These are phyloP conservation scores for Microascus cirrosus DNA, from an alignment of 2,329 filamentous ascomycete genomes.

Conservation along the genomic window DNA sequence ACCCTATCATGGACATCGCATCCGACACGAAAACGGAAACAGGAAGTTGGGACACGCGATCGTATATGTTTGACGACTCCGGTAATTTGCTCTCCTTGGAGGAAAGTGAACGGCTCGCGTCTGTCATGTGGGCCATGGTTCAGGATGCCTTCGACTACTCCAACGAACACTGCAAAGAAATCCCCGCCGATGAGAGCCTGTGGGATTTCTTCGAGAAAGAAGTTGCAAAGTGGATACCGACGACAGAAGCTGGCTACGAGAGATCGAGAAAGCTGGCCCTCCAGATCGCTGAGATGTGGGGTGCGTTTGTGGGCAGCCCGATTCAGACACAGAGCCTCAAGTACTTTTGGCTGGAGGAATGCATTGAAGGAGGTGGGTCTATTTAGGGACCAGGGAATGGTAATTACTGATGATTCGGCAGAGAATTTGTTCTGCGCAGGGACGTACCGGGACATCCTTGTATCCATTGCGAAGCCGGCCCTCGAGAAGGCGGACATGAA, in stretches of 20 bases:
- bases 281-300: slow-evolving; percentile 55
- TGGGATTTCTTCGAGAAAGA: slow-evolving; percentile 40
- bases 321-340: slow-evolving; percentile 57
- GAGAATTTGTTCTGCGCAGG: slow-evolving; percentile 50
- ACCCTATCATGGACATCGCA: slow-evolving; percentile 59
- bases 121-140: slow-evolving; percentile 57
- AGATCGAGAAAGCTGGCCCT: slow-evolving; percentile 30
- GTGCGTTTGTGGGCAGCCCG: slow-evolving; percentile 57
- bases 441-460: slow-evolving; percentile 48
- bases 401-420: slow-evolving; percentile 11
- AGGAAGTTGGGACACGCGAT: slow-evolving; percentile 36
- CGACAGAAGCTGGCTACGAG: slow-evolving; percentile 26
- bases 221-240: slow-evolving; percentile 32
- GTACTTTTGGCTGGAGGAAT: slow-evolving; percentile 71
- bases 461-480: slow-evolving; percentile 45
- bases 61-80: slow-evolving; percentile 43
- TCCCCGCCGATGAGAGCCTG: slow-evolving; percentile 34
- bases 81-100: slow-evolving; percentile 36
- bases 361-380: slow-evolving; percentile 54
- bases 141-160: slow-evolving; percentile 57
- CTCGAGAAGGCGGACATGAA: slow-evolving; percentile 42
- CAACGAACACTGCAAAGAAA: slow-evolving; percentile 40
- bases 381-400: neutral
- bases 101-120: slow-evolving; percentile 34
- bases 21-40: slow-evolving; percentile 43